Conservation (phyloP, 2,329 filamentous ascomycete genomes). For the Fusarium keratoplasticum region DNA sequence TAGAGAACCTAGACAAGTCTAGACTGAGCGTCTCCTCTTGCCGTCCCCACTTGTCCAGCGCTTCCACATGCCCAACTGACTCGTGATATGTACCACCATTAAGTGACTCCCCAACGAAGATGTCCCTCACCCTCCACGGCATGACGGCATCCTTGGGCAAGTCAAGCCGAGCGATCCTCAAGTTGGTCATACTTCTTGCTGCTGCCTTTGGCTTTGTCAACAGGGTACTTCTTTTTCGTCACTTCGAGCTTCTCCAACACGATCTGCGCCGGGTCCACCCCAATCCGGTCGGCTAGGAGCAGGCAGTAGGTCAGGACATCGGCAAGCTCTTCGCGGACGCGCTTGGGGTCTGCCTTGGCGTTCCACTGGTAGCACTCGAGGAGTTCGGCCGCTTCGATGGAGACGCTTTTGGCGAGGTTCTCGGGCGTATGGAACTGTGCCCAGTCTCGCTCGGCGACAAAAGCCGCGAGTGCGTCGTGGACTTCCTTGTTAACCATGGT, state of each 20-base stretch:
- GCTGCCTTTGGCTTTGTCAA: background rate
- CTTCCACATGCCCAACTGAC: background rate
- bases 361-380: constrained; percentile 16
- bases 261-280: background rate
- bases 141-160: background rate
- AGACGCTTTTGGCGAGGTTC: constrained; percentile 14
- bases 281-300: constrained; percentile 1
- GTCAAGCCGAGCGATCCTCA: background rate
- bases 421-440: constrained; percentile 17
- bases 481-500: constrained; percentile 10
- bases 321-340: constrained; percentile 11
- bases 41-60: background rate
- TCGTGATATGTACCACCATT: background rate
- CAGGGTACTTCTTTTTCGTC: background rate
- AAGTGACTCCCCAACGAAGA: background rate
- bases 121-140: constrained; percentile 2
- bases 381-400: constrained; percentile 14
- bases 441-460: constrained; percentile 16
- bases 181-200: constrained; percentile 8
- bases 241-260: background rate
- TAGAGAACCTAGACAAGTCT: background rate
- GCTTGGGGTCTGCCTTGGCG: constrained; percentile 10
- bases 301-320: constrained; percentile 14
- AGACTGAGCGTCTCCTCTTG: background rate
- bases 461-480: constrained; percentile 8